Evolutionary conservation across 2,329 filamentous ascomycete species (phyloP), one percentile per base, ranked within the genome.

Genomic region (Ploettnerulaceae sp.): DNA sequence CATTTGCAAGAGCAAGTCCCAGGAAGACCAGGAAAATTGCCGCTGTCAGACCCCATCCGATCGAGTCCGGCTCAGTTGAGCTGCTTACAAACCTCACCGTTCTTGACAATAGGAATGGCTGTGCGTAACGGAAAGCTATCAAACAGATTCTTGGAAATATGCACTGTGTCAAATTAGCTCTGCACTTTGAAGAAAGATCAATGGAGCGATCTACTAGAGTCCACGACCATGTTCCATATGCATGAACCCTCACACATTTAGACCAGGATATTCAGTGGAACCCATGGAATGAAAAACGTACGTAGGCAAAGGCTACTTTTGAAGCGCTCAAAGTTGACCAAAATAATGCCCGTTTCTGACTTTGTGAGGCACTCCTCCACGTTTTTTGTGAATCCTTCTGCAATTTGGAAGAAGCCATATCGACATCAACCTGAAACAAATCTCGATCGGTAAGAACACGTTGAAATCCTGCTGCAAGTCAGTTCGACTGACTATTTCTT

Each of bases 361-460:
- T 41, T 15, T 54, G 49, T n/a, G 53, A 29, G 6, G 40, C 42
- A 4, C 11, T 20, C n/a, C 39, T 38, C 57, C 57, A 60, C 2
- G 32, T 7, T 18, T 31, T 32, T n/a, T 53, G 45, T n/a, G 45
- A 49, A 18, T 43, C 47, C 5, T 17, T 4, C 15, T 49, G 29
- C 8, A 59, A 35, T 8, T 42, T 36, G 14, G 17, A 35, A 8
- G 54, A 55, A 25, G 38, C 47, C 24, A 58, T 55, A 5, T 54
- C 52, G 20, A 65, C 58, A 12, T 66, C 64, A 38, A 71, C 56
- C 3, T 57, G 52, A 28, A 65, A 66, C 17, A 70, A 46, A 46
- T 69, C 65, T 21, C 58, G 54, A 5, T 65, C 63, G 33, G 50
- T 59, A 12, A 71, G 53, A 33, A 70, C 52, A 17, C 58, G 58